Base-by-base conservation (phyloP, 768 basidiomycete species). In the Antrodiella citrinella region DNA sequence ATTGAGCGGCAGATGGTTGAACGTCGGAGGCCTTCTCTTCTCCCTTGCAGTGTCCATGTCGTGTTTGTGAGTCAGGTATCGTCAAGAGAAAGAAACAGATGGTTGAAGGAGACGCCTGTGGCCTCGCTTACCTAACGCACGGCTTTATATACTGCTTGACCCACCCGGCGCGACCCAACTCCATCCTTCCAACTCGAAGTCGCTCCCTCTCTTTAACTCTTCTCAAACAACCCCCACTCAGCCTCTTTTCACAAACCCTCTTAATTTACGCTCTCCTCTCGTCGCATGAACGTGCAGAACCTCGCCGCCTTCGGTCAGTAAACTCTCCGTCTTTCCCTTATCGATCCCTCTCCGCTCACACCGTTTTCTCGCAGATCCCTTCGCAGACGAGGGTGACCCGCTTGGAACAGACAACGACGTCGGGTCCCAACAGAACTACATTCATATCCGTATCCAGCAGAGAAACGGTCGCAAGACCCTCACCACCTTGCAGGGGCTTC, bases 381-480 rank as follows among this genome's bases (percentile, higher is more conserved):
- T 95, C 77, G 90, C 88, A 74, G 93, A 93, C 72, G 88, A 90
- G 71, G 86, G 82, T 62, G 89, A 91, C 60, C 82, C 84, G 64
- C 85, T 90, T 64, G 81, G 72, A 66, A 75, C 75, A 62, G 77
- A 67, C 63, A 71, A 82, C 61, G 83, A 88, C 75, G 86, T 90
- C 62, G 86, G 86, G 58, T 84, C 86, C 56, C 81, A 83, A 67
- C 71, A 81, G 62, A 82, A 90, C 66, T 85, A 91, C 68, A 88
- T 94, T 67, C 91, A 94, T 68, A 89, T 95, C 65, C 91, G 96
- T 74, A 89, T 99, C 62, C 96, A 99, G 70, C 96, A 99, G 71
- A 82, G 96, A 65, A 99, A 98, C 80, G 96, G 96, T 55, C 81
- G 96, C 64, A 99, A 99, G 78, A 96, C 93, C 54, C 71, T 97